These are phyloP conservation scores for Eutrema heterophyllum DNA, from an alignment of 345 rosid genomes.

Conservation along the genomic window DNA sequence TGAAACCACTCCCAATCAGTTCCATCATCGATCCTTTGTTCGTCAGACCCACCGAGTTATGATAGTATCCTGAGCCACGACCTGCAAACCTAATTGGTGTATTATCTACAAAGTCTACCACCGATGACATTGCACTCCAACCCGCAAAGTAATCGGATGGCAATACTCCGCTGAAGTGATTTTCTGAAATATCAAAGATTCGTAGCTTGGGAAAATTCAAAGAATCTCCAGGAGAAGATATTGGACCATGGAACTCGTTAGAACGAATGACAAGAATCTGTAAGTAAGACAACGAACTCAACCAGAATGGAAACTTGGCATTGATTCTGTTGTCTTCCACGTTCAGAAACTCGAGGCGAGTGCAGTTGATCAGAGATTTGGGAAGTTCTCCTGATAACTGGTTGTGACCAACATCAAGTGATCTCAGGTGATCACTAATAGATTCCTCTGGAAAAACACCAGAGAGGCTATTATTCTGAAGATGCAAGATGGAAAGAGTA, in stretches of 20 bases:
- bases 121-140: not conserved
- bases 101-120: not conserved
- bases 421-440: not conserved
- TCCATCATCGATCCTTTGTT: not conserved
- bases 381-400: too few relatives aligned
- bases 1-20: not conserved
- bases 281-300: constrained; percentile 21
- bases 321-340: constrained; percentile 35
- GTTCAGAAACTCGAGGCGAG: constrained; percentile 32
- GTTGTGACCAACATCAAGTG: too few relatives aligned
- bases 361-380: constrained; percentile 32
- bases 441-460: not conserved
- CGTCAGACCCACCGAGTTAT: not conserved
- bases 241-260: constrained; percentile 33
- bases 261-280: constrained; percentile 43
- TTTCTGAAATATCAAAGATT: constrained; percentile 40
- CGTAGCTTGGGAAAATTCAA: constrained; percentile 32
- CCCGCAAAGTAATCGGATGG: not conserved
- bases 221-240: constrained; percentile 9
- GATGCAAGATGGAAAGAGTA: not conserved
- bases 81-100: not conserved
- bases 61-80: not conserved
- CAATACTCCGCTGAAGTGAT: constrained; percentile 19
- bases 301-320: constrained; percentile 36
- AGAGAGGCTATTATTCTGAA: constrained; percentile 19